Evolutionary conservation across 2,329 filamentous ascomycete genomes (phyloP).

Genomic region (Calonectria pauciramosa): DNA sequence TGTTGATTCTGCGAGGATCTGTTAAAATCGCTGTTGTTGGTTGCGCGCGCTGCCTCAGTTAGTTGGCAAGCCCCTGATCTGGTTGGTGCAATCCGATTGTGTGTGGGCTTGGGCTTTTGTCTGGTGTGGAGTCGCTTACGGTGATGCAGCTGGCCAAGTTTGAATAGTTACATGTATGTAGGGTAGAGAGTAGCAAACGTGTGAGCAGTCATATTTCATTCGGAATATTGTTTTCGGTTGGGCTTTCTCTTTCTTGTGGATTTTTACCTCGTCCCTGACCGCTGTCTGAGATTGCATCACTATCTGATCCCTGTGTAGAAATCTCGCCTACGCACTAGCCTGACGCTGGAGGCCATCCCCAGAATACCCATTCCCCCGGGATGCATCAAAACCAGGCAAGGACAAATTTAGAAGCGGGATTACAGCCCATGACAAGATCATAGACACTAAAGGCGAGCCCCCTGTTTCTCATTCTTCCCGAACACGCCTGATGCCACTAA

Average conservation of each 20-base stretch:
- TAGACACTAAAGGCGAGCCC: neutral
- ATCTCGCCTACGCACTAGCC: neutral
- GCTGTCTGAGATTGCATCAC: conserved; percentile 2
- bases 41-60: conserved; percentile 12
- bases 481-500: neutral
- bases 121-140: conserved; percentile 12
- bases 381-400: neutral
- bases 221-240: neutral
- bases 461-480: conserved; percentile 11
- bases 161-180: neutral
- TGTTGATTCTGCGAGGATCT: conserved; percentile 17
- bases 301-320: neutral
- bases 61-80: conserved; percentile 3
- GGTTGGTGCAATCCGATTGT: neutral
- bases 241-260: neutral
- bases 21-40: conserved; percentile 13
- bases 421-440: conserved; percentile 1
- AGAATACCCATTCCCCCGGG: neutral
- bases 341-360: neutral
- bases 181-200: neutral
- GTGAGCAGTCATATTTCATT: conserved; percentile 6
- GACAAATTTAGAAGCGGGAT: conserved; percentile 6
- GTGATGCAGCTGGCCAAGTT: conserved; percentile 3
- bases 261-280: neutral
- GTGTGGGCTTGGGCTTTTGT: neutral